Base-by-base conservation (phyloP, 2,329 filamentous ascomycete species). In the Orbilia quercus region DNA sequence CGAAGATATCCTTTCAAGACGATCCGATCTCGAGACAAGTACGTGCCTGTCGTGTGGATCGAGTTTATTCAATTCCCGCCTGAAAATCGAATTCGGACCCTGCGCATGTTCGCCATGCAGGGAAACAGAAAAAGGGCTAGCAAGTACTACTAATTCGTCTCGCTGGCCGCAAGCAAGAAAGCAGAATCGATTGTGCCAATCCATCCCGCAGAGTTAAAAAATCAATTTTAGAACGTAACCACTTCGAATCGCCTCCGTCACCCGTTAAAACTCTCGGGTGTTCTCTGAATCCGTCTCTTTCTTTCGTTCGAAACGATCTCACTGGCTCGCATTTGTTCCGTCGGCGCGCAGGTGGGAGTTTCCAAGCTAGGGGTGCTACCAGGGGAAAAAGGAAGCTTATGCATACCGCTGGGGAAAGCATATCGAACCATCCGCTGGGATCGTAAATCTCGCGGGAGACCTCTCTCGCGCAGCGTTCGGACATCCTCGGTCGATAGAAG, bases 401-500 rank as follows among this genome's bases (percentile, higher is more conserved):
- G 67, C 67, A 72, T 65, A 63, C 67, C 67, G 53, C 45, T 53
- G 25, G 48, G 55, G 14, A 31, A 9, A n/a, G n/a, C n/a, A n/a
- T 9, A 31, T 31, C 28, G 9, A 31, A 36, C 36, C 53, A 22
- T 20, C 42, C 23, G 12, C 23, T 50, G 40, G 31, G 60, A 72
- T 72, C 59, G 60, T 54, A 72, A 59, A 53, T 53, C 22, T 64
- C 22, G 59, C 54, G 38, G 47, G 28, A 4, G 9, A 31, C 28
- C 28, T 59, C 53, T 59, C 53, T 48, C 28, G 55, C 57, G 45
- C 58, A 36, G 31, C 25, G 34, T 40, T 60, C 67, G 67, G 67
- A 72, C 59, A 72, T 72, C 67, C 67, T 72, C 67, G 67, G 67
- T 72, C 59, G 53, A 60, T 54, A 65, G 59, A 69, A 18, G 23